phyloP scores from a whole-genome alignment of 1,284 basidiomycete genomes.

The Cronartium quercuum region DNA sequence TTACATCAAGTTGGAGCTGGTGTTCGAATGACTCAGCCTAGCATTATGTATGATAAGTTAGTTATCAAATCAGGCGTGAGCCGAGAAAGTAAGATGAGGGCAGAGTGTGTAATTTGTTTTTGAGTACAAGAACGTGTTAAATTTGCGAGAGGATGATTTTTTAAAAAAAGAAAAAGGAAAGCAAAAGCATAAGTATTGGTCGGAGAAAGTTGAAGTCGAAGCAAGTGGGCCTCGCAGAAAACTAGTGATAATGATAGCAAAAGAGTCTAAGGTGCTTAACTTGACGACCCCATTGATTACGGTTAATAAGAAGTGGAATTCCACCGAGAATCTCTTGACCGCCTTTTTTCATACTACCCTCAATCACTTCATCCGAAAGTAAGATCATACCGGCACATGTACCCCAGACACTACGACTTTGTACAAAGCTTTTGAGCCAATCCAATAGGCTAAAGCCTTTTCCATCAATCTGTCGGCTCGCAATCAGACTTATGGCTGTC shows the following conservation, averaged over 20 bases:
- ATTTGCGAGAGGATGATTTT: no score
- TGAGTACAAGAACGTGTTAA: no score
- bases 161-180: conserved; percentile 16
- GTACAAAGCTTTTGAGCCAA: conserved; percentile 65
- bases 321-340: conserved; percentile 81
- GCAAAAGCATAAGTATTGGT: background rate
- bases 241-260: background rate
- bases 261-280: background rate
- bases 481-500: conserved; percentile 83
- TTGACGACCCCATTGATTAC: conserved; percentile 66
- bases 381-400: conserved; percentile 96
- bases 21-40: conserved; percentile 86
- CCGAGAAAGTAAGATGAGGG: no score
- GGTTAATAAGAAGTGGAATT: conserved; percentile 69
- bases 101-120: no score
- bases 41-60: background rate
- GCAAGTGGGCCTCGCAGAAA: background rate
- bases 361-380: conserved; percentile 61
- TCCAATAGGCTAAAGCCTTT: conserved; percentile 60
- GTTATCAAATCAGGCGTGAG: no score
- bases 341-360: conserved; percentile 69
- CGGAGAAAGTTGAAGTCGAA: background rate
- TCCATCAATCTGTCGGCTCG: conserved; percentile 57
- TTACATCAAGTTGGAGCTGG: conserved; percentile 61
- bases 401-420: conserved; percentile 78